Evolutionary conservation across 179 eudicot species (phyloP).

Genomic region (Gypsophila paniculata): DNA sequence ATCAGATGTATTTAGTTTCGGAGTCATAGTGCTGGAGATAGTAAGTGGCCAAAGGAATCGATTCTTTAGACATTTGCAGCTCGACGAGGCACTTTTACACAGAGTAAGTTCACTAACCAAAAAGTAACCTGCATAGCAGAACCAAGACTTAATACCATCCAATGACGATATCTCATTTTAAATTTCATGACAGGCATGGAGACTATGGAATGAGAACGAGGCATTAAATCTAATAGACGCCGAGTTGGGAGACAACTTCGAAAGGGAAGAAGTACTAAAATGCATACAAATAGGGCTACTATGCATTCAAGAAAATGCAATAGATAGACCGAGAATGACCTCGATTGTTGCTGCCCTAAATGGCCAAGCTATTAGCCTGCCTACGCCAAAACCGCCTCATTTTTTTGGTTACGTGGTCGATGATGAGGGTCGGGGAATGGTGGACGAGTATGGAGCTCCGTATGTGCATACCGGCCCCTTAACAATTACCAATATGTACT

Average conservation of each 20-base stretch:
- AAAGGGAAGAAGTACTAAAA: slow-evolving; percentile 17
- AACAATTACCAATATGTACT: slow-evolving; percentile 11
- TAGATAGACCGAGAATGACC: slow-evolving; percentile 21
- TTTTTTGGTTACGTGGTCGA: slow-evolving; percentile 13
- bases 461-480: slow-evolving; percentile 4
- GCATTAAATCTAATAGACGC: slow-evolving; percentile 17
- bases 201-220: slow-evolving; percentile 22
- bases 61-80: slow-evolving; percentile 13
- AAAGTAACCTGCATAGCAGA: no score
- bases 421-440: not conserved
- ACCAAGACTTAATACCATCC: no score
- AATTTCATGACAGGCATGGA: slow-evolving; percentile 21
- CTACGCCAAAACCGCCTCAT: slow-evolving; percentile 17
- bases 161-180: no score
- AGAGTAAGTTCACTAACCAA: slow-evolving; percentile 12
- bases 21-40: slow-evolving; percentile 22
- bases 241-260: slow-evolving; percentile 5
- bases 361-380: slow-evolving; percentile 14
- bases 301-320: slow-evolving; percentile 27
- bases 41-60: slow-evolving; percentile 21
- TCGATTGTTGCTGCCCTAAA: slow-evolving; percentile 15
- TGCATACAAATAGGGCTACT: slow-evolving; percentile 21
- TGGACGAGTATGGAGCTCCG: not conserved
- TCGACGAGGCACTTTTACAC: slow-evolving; percentile 23
- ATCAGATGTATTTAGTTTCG: slow-evolving; percentile 25